Percentiles rank a stretch among this genome's conserved stretches.
phyloP scores from a whole-genome alignment of 306 rosid species.

The Pterocarpus santalinus region DNA sequence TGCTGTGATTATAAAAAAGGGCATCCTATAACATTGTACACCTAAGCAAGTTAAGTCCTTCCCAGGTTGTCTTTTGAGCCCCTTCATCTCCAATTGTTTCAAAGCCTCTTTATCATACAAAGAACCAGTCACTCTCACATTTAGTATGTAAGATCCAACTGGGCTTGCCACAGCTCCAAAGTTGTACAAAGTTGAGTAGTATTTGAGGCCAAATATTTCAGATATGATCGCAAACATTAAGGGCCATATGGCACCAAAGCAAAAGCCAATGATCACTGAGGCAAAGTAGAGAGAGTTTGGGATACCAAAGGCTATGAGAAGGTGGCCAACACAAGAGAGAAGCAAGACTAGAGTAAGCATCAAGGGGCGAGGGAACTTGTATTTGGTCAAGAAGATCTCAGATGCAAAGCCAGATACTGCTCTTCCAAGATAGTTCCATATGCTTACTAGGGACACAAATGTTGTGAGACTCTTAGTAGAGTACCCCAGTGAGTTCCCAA shows the following conservation, averaged over 20 bases:
- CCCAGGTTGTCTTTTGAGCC: constrained; percentile 48
- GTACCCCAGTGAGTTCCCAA: constrained; percentile 68
- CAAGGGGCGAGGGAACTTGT: constrained; percentile 71
- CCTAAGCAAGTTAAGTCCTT: constrained; percentile 64
- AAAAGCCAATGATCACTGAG: constrained; percentile 67
- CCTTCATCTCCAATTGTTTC: constrained; percentile 58
- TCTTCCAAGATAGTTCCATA: constrained; percentile 80
- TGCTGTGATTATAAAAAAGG: constrained; percentile 64
- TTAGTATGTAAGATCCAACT: constrained; percentile 64
- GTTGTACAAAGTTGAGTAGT: constrained; percentile 68
- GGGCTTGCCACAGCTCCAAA: constrained; percentile 69
- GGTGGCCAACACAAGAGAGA: constrained; percentile 68
- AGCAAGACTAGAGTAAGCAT: constrained; percentile 61
- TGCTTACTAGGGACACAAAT: constrained; percentile 75
- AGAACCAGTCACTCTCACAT: constrained; percentile 65
- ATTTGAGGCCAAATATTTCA: constrained; percentile 76
- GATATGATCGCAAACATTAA: constrained; percentile 75
- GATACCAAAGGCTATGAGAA: constrained; percentile 65
- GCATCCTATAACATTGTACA: constrained; percentile 56
- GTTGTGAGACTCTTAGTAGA: constrained; percentile 60
- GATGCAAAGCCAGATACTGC: constrained; percentile 62
- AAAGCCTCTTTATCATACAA: constrained; percentile 71
- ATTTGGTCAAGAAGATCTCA: constrained; percentile 63
- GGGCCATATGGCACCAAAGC: constrained; percentile 79
- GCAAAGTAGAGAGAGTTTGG: constrained; percentile 69